Base-by-base conservation (phyloP, 305 asterid genomes). In the Stenogyne calaminthoides region DNA sequence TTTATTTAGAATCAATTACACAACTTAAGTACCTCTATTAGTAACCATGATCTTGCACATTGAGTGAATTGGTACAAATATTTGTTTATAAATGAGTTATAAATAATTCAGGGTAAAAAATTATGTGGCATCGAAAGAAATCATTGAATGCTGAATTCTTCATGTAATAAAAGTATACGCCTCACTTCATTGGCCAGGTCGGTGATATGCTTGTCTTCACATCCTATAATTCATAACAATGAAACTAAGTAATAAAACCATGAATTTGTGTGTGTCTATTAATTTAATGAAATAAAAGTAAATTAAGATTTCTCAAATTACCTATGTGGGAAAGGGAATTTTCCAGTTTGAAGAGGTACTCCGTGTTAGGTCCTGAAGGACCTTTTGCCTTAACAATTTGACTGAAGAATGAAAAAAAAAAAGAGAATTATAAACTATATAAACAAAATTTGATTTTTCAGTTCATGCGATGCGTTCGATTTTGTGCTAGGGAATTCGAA, bases 341-440 rank as follows among this genome's bases (percentile, higher is more conserved):
- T 77, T 95, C 97, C 64, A 95, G 94, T 70, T 95, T 91, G 81
- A 95, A 95, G 80, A 95, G 97, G 83, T 95, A 92, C 58, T 95
- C 99, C 80, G 84, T 87, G 80, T 95, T 95, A 11, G 94, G 97
- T 76, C 99, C 99, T 19, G 99, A 95, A 77, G 99, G 99, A 67
- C 99, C 99, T 76, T 89, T 88, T 27, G 99, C 98, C 64, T 42
- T 80, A 64, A 81, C 87, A 60, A 95, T 95, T 87, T 95, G 97
- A 49, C 99, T 95, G 92, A 83, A 83, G 0, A 73, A 67, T 36
- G 47, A 40, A 32, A 65, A 10, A 57, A n/a, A n/a, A n/a, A n/a
- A n/a, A n/a, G n/a, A n/a, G n/a, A n/a, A n/a, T n/a, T n/a, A n/a
- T n/a, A n/a, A n/a, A n/a, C n/a, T n/a, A 64, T 67, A 47, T 7